Conservation (phyloP, 768 basidiomycete species). For the Mycena metata region DNA sequence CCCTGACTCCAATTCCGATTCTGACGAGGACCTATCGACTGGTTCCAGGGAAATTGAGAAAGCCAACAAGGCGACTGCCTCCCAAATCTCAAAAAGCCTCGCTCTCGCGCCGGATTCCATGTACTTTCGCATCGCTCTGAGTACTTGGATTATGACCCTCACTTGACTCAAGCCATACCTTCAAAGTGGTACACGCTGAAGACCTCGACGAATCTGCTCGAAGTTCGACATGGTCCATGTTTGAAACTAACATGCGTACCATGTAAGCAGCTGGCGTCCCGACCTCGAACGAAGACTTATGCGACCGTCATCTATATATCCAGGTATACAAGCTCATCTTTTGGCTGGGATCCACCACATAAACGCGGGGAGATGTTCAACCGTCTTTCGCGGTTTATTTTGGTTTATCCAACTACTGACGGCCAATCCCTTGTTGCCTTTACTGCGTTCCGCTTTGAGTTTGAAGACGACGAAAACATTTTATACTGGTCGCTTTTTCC, state of each 20-base stretch:
- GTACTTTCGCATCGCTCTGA: slow-evolving; percentile 17
- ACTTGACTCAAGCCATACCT: slow-evolving; percentile 34
- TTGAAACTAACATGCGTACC: slow-evolving; percentile 71
- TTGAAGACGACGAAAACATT: slow-evolving; percentile 69
- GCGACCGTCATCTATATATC: neutral
- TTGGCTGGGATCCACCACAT: slow-evolving; percentile 72
- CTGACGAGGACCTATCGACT: slow-evolving; percentile 25
- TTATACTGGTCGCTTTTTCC: slow-evolving; percentile 72
- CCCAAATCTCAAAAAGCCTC: slow-evolving; percentile 34
- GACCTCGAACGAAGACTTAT: neutral
- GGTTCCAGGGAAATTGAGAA: slow-evolving; percentile 36
- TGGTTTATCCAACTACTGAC: slow-evolving; percentile 50
- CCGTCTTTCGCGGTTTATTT: slow-evolving; percentile 69
- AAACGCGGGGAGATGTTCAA: slow-evolving; percentile 76
- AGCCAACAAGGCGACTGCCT: slow-evolving; percentile 48
- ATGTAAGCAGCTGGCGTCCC: slow-evolving; percentile 52
- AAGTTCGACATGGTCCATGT: slow-evolving; percentile 63
- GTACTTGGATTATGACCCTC: neutral
- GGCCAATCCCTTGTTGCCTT: slow-evolving; percentile 51
- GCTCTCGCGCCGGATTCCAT: slow-evolving; percentile 3
- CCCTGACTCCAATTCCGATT: neutral
- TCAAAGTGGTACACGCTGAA: slow-evolving; percentile 40
- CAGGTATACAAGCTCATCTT: slow-evolving; percentile 63
- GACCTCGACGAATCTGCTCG: slow-evolving; percentile 54
- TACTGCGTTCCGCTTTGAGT: slow-evolving; percentile 81